Conservation (phyloP, 805 yeast genomes). For the Sugiyamaella floridensis region DNA sequence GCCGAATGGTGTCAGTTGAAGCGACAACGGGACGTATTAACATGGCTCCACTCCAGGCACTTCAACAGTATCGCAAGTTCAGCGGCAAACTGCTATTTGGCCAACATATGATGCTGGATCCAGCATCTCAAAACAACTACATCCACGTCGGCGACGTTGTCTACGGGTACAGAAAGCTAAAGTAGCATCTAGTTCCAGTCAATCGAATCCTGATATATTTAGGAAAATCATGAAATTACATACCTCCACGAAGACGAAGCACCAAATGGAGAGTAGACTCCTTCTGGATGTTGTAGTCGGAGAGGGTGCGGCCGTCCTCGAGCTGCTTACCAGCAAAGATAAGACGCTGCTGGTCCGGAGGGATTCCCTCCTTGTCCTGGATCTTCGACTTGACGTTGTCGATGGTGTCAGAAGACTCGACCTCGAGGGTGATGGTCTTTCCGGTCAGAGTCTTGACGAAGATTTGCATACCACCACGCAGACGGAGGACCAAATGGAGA, state of each 20-base stretch:
- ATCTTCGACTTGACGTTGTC: conserved; percentile 98
- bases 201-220: background rate
- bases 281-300: conserved; percentile 99
- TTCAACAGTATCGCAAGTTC: conserved; percentile 31
- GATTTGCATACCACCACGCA: conserved; percentile 82
- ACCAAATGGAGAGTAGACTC: conserved; percentile 97
- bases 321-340: conserved; percentile 99
- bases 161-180: background rate
- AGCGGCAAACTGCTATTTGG: conserved; percentile 35
- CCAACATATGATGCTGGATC: conserved; percentile 19
- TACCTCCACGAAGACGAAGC: conserved; percentile 91
- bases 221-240: conserved; percentile 40
- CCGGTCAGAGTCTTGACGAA: conserved; percentile 99
- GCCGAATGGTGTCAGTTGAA: conserved; percentile 41
- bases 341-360: conserved; percentile 99
- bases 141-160: background rate
- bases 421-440: conserved; percentile 97
- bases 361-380: conserved; percentile 99
- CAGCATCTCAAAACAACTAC: background rate
- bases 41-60: conserved; percentile 29
- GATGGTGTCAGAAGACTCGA: conserved; percentile 97
- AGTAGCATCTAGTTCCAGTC: background rate
- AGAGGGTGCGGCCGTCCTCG: conserved; percentile 97
- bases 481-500: conserved; percentile 73
- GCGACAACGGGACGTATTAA: conserved; percentile 32